Evolutionary conservation across 2,329 filamentous ascomycete species (phyloP), one percentile per base, ranked within the genome.

Genomic region (Venturia effusa): DNA sequence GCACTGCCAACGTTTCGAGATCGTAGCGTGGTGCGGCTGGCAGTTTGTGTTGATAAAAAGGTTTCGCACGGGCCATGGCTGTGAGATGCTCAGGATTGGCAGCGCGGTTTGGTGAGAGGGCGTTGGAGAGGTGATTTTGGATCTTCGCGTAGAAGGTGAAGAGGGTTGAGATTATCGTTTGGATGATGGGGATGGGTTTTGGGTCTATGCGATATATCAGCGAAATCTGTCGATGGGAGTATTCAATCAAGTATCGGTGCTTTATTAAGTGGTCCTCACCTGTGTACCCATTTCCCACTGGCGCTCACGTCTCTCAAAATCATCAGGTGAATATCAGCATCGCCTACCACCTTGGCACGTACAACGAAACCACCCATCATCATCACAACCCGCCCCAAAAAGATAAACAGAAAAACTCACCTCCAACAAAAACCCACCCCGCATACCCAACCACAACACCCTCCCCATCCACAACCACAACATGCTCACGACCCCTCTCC

Each of bases 1-100:
- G 72, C 1, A 78, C 71, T n/a, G 70, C 72, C 8, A 78, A 67
- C 1, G 71, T 62, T 4, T 75, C 71, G 3, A 80, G 71, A 60
- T 74, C 76, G 75, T 74, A 79, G 24, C 72, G 74, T 22, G 76
- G 69, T 0, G 65, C 66, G 6, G 74, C 69, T 3, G 61, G 22
- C 68, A 68, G 73, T 59, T 69, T 67, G 45, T 71, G 68, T 39
- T 57, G 59, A 43, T 63, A 69, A 60, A 59, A 70, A 2, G 68
- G 66, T 1, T 40, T 51, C 0, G 68, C 64, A 5, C 63, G 64
- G 2, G 62, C 13, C 11, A 71, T 61, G 22, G 71, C 65, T 27
- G 62, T 67, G 32, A 57, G 37, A 40, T 67, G 68, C 8, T 57
- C 48, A 10, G 69, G 68, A 37, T 70, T 67, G 22, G 30, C 39